Percentiles rank a stretch among this genome's conserved stretches.
Evolutionary conservation across 768 basidiomycete species (phyloP).

Genomic region (Boletus subparvulus): DNA sequence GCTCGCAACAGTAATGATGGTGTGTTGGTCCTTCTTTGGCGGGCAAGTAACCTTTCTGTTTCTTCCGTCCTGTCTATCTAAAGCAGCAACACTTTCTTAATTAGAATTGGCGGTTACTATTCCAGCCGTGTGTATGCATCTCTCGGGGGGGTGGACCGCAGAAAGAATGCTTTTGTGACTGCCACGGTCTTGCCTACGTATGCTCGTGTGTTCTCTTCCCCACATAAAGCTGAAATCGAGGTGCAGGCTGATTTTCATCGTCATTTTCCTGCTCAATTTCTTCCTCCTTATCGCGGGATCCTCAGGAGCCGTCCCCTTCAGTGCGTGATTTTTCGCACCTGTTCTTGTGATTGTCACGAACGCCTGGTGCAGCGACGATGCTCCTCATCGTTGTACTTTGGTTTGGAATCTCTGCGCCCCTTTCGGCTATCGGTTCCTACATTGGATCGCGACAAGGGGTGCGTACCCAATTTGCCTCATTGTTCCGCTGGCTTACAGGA

Average conservation of each 20-base stretch:
- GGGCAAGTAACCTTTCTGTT: conserved; percentile 43
- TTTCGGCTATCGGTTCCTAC: conserved; percentile 84
- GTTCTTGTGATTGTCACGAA: neutral
- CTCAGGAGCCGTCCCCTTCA: conserved; percentile 95
- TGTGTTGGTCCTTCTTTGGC: conserved; percentile 94
- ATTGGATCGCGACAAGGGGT: conserved; percentile 87
- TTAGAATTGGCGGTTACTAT: conserved; percentile 83
- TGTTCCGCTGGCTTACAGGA: conserved; percentile 7
- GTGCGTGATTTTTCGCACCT: conserved; percentile 38
- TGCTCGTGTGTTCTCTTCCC: conserved; percentile 22
- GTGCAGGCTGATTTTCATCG: conserved; percentile 70
- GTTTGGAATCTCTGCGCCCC: conserved; percentile 92
- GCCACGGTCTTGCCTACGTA: conserved; percentile 88
- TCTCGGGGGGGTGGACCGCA: conserved; percentile 66
- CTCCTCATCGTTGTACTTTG: conserved; percentile 80
- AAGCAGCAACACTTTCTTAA: neutral
- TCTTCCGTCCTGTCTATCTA: neutral
- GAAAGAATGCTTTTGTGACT: conserved; percentile 83
- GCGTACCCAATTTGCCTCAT: conserved; percentile 24
- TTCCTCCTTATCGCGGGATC: conserved; percentile 83
- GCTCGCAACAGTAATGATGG: conserved; percentile 63
- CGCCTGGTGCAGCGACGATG: conserved; percentile 62
- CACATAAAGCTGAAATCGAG: conserved; percentile 7
- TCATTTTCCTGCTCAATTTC: conserved; percentile 89
- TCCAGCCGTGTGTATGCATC: conserved; percentile 82